A percentile compares a stretch with the other conserved stretches of the same genome.
phyloP scores from a whole-genome alignment of 2,329 filamentous ascomycete species.

The Fonsecaea multimorphosa region DNA sequence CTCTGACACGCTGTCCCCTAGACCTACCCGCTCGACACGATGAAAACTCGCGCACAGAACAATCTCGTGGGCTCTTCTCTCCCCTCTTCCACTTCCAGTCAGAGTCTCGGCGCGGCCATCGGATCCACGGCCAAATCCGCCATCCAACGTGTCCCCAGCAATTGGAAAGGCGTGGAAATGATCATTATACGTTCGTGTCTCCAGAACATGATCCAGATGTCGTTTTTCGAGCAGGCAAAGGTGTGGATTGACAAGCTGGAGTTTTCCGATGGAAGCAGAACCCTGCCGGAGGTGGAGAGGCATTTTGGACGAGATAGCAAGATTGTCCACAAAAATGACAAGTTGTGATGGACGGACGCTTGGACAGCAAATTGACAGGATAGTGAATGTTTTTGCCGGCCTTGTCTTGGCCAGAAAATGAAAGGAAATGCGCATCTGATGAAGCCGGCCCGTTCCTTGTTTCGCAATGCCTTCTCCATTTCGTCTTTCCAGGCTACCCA shows the following conservation, averaged over 20 bases:
- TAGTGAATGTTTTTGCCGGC: neutral
- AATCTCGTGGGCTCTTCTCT: conserved; percentile 47
- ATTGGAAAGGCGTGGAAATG: conserved; percentile 57
- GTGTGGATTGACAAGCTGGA: conserved; percentile 51
- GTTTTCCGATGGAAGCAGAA: conserved; percentile 38
- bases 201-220: conserved; percentile 58
- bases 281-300: conserved; percentile 37
- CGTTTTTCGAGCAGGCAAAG: conserved; percentile 55
- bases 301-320: conserved; percentile 37
- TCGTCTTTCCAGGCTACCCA: neutral
- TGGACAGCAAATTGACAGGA: neutral
- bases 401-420: neutral
- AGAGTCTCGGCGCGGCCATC: conserved; percentile 13
- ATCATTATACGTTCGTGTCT: conserved; percentile 54
- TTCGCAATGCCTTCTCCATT: neutral
- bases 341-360: conserved; percentile 22
- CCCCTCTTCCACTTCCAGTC: conserved; percentile 1
- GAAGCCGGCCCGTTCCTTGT: neutral
- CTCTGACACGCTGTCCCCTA: conserved; percentile 34
- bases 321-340: conserved; percentile 31
- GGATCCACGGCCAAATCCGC: conserved; percentile 25
- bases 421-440: neutral
- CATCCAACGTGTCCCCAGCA: conserved; percentile 49
- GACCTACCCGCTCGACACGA: conserved; percentile 57
- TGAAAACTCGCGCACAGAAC: conserved; percentile 57